phyloP scores from a whole-genome alignment of 202 grass and related monocot genomes.

The Zoysia matrella region DNA sequence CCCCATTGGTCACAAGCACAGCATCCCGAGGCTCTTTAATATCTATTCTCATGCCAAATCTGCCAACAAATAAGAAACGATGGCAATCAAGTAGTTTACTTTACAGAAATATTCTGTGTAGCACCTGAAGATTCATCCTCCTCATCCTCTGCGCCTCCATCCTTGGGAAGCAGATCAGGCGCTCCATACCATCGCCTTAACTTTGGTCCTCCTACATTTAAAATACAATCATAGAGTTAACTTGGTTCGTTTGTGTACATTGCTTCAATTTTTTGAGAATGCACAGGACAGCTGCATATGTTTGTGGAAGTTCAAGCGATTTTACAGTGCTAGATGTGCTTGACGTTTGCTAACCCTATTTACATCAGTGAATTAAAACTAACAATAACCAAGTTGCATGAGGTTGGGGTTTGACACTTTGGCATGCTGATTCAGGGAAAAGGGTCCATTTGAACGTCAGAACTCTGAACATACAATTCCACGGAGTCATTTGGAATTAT shows the following conservation, averaged over 20 bases:
- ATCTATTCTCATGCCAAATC: conserved; percentile 56
- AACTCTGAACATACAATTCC: no score
- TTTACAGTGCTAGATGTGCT: background rate
- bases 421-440: background rate
- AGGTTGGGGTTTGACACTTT: no score
- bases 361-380: background rate
- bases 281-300: background rate
- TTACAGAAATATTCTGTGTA: conserved; percentile 1
- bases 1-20: conserved; percentile 78
- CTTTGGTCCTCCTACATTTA: conserved; percentile 71
- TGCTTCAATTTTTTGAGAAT: background rate
- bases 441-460: background rate
- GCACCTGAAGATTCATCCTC: conserved; percentile 75
- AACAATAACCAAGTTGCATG: background rate
- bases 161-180: conserved; percentile 78
- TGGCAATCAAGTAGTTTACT: background rate
- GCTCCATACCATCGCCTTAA: conserved; percentile 96
- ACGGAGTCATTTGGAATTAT: no score
- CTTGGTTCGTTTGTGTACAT: background rate
- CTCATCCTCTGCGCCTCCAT: conserved; percentile 55
- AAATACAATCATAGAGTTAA: background rate
- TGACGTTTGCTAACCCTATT: background rate
- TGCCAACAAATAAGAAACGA: conserved; percentile 42
- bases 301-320: background rate
- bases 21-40: conserved; percentile 68